These are phyloP conservation scores for Toxicodendron radicans DNA, from an alignment of 345 rosid species.

Conservation along the genomic window DNA sequence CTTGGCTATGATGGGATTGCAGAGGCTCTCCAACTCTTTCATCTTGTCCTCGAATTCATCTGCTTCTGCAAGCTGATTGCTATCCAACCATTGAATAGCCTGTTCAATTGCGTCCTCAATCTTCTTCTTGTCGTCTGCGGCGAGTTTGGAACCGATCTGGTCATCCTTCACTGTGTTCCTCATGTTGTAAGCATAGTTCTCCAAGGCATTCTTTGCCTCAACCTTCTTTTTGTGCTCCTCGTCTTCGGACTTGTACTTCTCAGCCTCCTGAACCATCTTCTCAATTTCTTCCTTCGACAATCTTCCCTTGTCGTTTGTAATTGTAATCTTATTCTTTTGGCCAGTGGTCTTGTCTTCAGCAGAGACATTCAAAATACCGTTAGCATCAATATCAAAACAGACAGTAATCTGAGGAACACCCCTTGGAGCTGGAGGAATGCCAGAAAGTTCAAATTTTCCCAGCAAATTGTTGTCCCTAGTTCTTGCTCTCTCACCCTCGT, in stretches of 20 bases:
- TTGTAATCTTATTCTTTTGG: conserved; percentile 67
- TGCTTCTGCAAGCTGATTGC: conserved; percentile 53
- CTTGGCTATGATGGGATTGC: conserved; percentile 61
- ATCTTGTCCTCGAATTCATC: conserved; percentile 66
- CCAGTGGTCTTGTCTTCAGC: conserved; percentile 70
- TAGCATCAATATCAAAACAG: conserved; percentile 28
- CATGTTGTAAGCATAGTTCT: conserved; percentile 50
- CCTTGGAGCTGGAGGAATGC: conserved; percentile 47
- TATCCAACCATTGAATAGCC: conserved; percentile 55
- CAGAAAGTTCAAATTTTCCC: conserved; percentile 44
- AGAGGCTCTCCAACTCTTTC: conserved; percentile 60
- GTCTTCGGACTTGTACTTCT: conserved; percentile 61
- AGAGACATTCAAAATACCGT: conserved; percentile 52
- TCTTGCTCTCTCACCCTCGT: conserved; percentile 30
- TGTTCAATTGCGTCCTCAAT: conserved; percentile 57
- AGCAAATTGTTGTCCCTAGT: conserved; percentile 40
- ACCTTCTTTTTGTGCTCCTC: conserved; percentile 72
- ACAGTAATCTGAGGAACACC: conserved; percentile 32
- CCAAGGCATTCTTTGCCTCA: conserved; percentile 56
- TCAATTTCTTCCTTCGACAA: conserved; percentile 58
- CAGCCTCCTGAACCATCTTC: conserved; percentile 70
- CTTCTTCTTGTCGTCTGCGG: conserved; percentile 57
- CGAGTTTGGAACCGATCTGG: conserved; percentile 49
- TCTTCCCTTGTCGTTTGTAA: conserved; percentile 66
- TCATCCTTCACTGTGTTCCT: conserved; percentile 63